A percentile compares a stretch with the other conserved stretches of the same genome.
Evolutionary conservation across 2,329 filamentous ascomycete species (phyloP).

Genomic region (Diaporthe caulivora): DNA sequence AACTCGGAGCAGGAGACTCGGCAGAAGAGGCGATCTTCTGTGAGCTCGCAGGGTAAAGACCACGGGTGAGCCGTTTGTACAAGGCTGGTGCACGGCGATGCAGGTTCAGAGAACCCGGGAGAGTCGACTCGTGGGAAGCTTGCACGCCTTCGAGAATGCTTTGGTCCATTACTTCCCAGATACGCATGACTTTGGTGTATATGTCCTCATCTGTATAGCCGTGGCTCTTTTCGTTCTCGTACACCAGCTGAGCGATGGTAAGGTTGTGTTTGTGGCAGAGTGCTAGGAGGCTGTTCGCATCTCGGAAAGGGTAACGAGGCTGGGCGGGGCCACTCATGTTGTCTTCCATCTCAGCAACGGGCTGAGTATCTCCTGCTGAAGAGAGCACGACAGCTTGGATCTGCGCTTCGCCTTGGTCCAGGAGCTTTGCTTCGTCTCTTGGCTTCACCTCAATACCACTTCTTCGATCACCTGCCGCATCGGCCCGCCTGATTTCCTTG

Average conservation of each 20-base stretch:
- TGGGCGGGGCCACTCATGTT: constrained; percentile 44
- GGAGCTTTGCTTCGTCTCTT: constrained; percentile 43
- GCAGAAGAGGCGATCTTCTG: constrained; percentile 30
- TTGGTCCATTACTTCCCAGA: constrained; percentile 65
- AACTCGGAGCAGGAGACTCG: constrained; percentile 12
- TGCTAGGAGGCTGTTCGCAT: constrained; percentile 59
- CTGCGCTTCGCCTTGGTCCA: neutral
- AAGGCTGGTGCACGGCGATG: constrained; percentile 60
- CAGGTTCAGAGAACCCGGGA: constrained; percentile 62
- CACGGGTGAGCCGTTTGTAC: constrained; percentile 59
- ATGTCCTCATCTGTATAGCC: constrained; percentile 64
- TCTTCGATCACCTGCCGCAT: constrained; percentile 59
- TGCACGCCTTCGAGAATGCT: constrained; percentile 64
- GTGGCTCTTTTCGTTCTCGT: constrained; percentile 65
- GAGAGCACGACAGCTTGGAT: constrained; percentile 40
- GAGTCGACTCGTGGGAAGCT: constrained; percentile 54
- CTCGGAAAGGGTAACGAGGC: constrained; percentile 61
- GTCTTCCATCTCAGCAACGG: constrained; percentile 32
- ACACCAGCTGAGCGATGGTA: constrained; percentile 64
- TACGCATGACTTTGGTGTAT: constrained; percentile 58
- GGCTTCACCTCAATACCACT: constrained; percentile 58
- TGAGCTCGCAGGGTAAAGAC: constrained; percentile 55
- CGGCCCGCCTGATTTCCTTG: constrained; percentile 61
- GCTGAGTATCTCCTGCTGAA: constrained; percentile 37
- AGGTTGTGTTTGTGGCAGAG: constrained; percentile 63